Percentiles rank a stretch among this genome's conserved stretches.
Conservation (phyloP, 2,329 filamentous ascomycete species). For the Lachnellula occidentalis region DNA sequence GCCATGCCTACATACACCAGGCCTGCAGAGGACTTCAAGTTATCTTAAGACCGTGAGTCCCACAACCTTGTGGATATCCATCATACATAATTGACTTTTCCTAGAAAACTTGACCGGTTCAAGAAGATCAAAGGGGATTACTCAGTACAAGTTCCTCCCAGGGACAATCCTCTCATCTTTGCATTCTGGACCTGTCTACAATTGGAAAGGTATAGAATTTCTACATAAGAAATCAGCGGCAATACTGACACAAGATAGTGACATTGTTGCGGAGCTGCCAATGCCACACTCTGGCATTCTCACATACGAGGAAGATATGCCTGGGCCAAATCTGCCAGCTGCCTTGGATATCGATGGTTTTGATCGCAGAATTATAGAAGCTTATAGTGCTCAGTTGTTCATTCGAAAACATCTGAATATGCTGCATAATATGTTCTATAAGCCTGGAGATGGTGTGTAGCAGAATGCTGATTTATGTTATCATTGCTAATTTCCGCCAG, state of each 20-base stretch:
- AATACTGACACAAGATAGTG: constrained; percentile 44
- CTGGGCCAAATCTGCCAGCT: constrained; percentile 54
- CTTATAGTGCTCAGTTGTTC: constrained; percentile 59
- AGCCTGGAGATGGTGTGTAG: constrained; percentile 18
- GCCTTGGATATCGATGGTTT: constrained; percentile 41
- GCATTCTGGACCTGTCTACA: constrained; percentile 94
- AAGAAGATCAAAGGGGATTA: constrained; percentile 33
- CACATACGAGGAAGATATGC: constrained; percentile 58
- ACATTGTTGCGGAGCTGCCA: constrained; percentile 82
- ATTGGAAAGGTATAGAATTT: constrained; percentile 66
- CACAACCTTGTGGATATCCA: not conserved
- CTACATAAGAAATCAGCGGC: not conserved
- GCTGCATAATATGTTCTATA: constrained; percentile 44
- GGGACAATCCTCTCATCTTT: constrained; percentile 62
- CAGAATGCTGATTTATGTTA: too few relatives aligned
- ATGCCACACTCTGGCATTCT: constrained; percentile 56
- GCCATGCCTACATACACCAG: constrained; percentile 57
- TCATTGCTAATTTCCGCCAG: not conserved
- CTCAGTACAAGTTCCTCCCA: constrained; percentile 13
- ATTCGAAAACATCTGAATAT: constrained; percentile 59
- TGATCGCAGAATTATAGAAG: constrained; percentile 45
- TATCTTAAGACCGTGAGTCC: constrained; percentile 59
- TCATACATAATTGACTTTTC: constrained; percentile 1
- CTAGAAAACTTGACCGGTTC: constrained; percentile 32
- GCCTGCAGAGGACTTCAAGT: constrained; percentile 59